Evolutionary conservation across 805 yeast genomes (phyloP).

Genomic region (Hyphopichia homilentoma): DNA sequence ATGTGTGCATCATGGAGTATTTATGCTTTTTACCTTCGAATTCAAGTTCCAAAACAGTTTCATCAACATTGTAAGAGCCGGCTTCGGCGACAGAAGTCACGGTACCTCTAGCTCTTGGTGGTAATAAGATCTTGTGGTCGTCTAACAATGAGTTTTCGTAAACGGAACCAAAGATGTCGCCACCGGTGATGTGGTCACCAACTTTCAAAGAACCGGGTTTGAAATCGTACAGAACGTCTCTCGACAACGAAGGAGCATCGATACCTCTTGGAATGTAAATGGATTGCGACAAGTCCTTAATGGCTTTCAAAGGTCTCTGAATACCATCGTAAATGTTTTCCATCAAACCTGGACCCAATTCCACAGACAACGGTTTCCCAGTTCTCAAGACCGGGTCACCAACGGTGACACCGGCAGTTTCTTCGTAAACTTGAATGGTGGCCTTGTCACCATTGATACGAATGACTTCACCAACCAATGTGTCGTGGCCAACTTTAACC

Average conservation of each 20-base stretch:
- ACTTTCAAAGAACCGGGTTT: conserved; percentile 74
- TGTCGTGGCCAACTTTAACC: conserved; percentile 96
- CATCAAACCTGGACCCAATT: conserved; percentile 98
- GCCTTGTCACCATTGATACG: conserved; percentile 96
- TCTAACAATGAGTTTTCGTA: conserved; percentile 90
- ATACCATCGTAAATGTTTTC: conserved; percentile 99
- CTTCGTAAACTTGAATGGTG: conserved; percentile 98
- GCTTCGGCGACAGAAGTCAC: conserved; percentile 82
- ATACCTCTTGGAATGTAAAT: conserved; percentile 99
- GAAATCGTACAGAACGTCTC: conserved; percentile 81
- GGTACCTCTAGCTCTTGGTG: conserved; percentile 99
- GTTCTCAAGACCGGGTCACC: conserved; percentile 99
- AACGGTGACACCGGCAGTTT: conserved; percentile 98
- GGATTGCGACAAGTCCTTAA: conserved; percentile 80
- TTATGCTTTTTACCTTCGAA: conserved; percentile 79
- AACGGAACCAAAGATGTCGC: conserved; percentile 92
- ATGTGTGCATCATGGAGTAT: conserved; percentile 94
- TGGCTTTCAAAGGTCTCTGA: conserved; percentile 96
- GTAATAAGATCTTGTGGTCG: conserved; percentile 91
- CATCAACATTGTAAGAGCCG: conserved; percentile 90
- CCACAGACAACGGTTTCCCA: conserved; percentile 98
- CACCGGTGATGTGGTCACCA: conserved; percentile 98
- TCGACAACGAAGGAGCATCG: conserved; percentile 90
- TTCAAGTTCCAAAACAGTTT: conserved; percentile 87
- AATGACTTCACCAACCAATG: conserved; percentile 96